Percentiles rank a stretch among this genome's conserved stretches.
Evolutionary conservation across 1,139 yeast genomes (phyloP).

Genomic region (Taiozyma sp.): DNA sequence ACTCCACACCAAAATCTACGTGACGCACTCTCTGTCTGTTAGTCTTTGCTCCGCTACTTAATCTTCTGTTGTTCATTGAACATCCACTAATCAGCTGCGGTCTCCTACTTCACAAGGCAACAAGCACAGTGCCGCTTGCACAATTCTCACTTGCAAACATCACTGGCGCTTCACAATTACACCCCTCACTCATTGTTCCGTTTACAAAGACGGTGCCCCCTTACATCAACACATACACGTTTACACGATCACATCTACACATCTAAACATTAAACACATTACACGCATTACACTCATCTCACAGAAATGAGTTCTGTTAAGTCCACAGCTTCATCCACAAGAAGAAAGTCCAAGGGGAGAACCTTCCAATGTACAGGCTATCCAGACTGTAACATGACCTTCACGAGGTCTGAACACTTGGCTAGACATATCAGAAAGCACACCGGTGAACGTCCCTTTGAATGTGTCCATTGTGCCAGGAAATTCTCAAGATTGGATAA

Average conservation of each 20-base stretch:
- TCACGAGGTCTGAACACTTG: conserved; percentile 64
- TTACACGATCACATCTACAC: neutral
- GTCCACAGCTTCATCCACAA: conserved; percentile 14
- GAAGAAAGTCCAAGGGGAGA: conserved; percentile 48
- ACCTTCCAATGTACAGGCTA: conserved; percentile 84
- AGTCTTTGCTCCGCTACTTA: too few species aligned
- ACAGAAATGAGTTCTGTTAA: neutral
- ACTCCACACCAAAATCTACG: too few species aligned
- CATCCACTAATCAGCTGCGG: too few species aligned
- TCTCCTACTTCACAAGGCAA: too few species aligned
- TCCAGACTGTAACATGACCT: conserved; percentile 84
- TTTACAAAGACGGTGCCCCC: too few species aligned
- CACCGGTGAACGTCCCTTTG: conserved; percentile 92
- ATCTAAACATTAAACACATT: neutral
- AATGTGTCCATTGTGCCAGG: conserved; percentile 77
- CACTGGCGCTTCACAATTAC: too few species aligned
- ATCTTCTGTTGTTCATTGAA: too few species aligned
- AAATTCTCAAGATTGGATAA: conserved; percentile 83
- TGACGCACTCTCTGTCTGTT: too few species aligned
- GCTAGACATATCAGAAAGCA: conserved; percentile 92
- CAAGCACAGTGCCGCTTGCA: too few species aligned
- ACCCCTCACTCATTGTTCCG: too few species aligned
- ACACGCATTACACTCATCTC: neutral
- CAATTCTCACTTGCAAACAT: too few species aligned
- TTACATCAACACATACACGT: too few species aligned